A percentile compares a stretch with the other conserved stretches of the same genome.
Conservation (phyloP, 139 green algal species). For the Tetradesmus lagerheimii region DNA sequence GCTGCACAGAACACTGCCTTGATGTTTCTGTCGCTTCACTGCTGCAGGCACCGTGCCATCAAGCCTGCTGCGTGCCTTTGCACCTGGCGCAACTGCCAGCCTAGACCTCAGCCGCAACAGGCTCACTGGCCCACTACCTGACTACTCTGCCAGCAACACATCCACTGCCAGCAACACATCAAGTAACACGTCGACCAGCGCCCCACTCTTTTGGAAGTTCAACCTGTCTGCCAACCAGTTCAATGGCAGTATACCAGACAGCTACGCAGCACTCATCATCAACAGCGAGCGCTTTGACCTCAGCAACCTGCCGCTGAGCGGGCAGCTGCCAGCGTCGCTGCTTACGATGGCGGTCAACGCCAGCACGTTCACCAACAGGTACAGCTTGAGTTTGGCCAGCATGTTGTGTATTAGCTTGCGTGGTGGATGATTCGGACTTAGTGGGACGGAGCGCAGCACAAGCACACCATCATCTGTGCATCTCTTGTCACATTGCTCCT, state of each 20-base stretch:
- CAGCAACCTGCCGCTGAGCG: neutral
- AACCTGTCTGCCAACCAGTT: neutral
- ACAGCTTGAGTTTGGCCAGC: too few relatives aligned
- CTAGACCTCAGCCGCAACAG: slow-evolving; percentile 18
- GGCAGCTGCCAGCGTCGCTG: neutral
- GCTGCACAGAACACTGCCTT: too few relatives aligned
- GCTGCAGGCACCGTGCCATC: slow-evolving; percentile 31
- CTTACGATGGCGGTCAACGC: neutral
- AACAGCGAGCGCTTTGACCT: slow-evolving; percentile 2
- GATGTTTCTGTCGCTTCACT: too few relatives aligned
- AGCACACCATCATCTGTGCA: too few relatives aligned
- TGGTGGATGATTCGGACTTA: too few relatives aligned
- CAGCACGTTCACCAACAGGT: neutral
- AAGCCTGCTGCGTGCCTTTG: neutral
- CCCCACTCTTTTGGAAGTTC: neutral
- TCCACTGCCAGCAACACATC: neutral
- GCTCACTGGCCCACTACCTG: slow-evolving; percentile 26
- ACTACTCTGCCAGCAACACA: too few relatives aligned
- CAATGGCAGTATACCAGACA: slow-evolving; percentile 5
- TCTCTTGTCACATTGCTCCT: too few relatives aligned
- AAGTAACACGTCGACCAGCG: neutral
- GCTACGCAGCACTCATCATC: neutral
- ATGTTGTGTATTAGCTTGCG: too few relatives aligned
- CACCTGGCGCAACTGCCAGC: neutral
- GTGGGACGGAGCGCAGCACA: too few relatives aligned